Conservation (phyloP, 2,329 filamentous ascomycete species). For the Ophiostoma pallidulum region DNA sequence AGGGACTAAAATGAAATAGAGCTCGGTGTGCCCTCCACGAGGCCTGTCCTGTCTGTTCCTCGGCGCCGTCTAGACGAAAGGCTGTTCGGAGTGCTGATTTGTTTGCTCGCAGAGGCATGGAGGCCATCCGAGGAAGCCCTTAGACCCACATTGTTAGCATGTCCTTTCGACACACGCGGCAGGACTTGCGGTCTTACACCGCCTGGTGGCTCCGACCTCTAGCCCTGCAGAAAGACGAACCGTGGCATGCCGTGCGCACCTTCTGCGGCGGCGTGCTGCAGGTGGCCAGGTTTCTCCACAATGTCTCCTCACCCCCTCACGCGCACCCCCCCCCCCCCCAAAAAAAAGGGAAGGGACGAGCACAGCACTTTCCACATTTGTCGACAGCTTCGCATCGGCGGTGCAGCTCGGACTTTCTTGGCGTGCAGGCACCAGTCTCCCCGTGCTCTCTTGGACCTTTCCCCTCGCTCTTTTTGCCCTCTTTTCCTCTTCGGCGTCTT, state of each 20-base stretch:
- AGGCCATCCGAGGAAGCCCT: too few species aligned
- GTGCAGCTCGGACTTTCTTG: neutral
- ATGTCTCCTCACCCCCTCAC: neutral
- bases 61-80: too few species aligned
- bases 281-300: neutral
- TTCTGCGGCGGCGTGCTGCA: neutral
- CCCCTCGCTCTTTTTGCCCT: neutral
- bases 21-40: too few species aligned
- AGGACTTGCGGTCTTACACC: too few species aligned
- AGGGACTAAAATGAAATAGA: too few species aligned
- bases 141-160: too few species aligned
- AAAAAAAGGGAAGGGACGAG: neutral
- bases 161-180: too few species aligned
- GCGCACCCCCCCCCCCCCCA: neutral
- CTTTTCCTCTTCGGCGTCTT: neutral
- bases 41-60: too few species aligned
- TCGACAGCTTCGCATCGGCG: neutral
- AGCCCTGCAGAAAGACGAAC: neutral
- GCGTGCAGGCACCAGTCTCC: neutral
- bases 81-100: too few species aligned
- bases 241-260: neutral
- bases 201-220: too few species aligned
- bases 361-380: conserved; percentile 3
- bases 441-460: neutral
- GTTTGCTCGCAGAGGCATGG: too few species aligned